Evolutionary conservation across 2,329 filamentous ascomycete species (phyloP).

Genomic region (Pseudonectria foliicola): DNA sequence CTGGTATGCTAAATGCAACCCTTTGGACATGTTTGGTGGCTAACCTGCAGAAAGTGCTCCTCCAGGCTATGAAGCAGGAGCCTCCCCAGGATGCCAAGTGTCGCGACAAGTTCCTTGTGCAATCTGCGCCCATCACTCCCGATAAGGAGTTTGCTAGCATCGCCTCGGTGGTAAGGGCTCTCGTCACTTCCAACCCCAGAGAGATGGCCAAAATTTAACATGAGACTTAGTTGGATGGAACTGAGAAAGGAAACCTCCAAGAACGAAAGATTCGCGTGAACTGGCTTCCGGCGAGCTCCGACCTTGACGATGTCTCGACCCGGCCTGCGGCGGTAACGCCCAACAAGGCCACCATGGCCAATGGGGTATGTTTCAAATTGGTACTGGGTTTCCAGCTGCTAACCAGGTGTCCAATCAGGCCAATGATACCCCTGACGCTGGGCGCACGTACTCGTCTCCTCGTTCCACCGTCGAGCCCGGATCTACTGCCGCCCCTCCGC

Average conservation of each 20-base stretch:
- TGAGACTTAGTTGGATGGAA: slow-evolving; percentile 63
- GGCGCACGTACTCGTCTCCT: slow-evolving; percentile 40
- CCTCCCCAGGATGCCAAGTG: slow-evolving; percentile 81
- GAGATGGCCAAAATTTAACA: not conserved
- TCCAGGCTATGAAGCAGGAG: slow-evolving; percentile 97
- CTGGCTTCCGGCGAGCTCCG: slow-evolving; percentile 63
- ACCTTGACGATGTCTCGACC: slow-evolving; percentile 19
- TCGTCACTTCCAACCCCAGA: too few relatives aligned
- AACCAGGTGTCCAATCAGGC: slow-evolving; percentile 18
- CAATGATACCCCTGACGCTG: slow-evolving; percentile 37
- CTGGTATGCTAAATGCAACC: slow-evolving; percentile 52
- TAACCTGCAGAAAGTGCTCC: slow-evolving; percentile 56
- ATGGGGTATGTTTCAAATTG: slow-evolving; percentile 31
- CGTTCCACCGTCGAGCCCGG: slow-evolving; percentile 26
- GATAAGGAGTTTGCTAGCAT: slow-evolving; percentile 82
- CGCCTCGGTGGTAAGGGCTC: slow-evolving; percentile 62
- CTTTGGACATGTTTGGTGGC: not conserved
- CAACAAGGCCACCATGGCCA: slow-evolving; percentile 31
- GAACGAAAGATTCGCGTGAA: slow-evolving; percentile 94
- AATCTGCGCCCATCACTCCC: slow-evolving; percentile 75
- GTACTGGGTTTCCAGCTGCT: slow-evolving; percentile 1
- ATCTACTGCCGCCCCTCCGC: slow-evolving; percentile 25
- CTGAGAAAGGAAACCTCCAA: slow-evolving; percentile 68
- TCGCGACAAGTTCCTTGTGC: slow-evolving; percentile 95
- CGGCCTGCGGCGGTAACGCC: slow-evolving; percentile 30